Evolutionary conservation across 2,329 filamentous ascomycete species (phyloP).

Genomic region (Colletotrichum plurivorum): DNA sequence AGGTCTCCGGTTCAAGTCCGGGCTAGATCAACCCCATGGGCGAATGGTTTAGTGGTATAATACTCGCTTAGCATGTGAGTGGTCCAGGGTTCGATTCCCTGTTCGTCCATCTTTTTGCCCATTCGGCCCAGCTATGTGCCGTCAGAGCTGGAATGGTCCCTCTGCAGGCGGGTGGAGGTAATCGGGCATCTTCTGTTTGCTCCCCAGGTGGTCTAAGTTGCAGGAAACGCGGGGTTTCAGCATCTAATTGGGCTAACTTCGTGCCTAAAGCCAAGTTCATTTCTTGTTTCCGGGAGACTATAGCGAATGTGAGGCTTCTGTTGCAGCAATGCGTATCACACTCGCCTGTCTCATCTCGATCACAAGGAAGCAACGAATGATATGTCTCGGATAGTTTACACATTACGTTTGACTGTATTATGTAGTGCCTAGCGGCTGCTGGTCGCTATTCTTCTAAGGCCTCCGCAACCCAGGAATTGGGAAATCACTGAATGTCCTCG

Average conservation of each 20-base stretch:
- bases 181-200: neutral
- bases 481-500: constrained; percentile 51
- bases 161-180: neutral
- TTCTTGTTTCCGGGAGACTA: no score
- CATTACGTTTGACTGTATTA: neutral
- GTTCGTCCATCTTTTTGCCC: constrained; percentile 13
- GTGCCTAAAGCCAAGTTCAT: no score
- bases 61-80: constrained; percentile 25
- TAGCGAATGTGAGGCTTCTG: no score
- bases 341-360: no score
- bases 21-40: constrained; percentile 26
- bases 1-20: constrained; percentile 39
- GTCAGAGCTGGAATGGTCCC: neutral
- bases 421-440: neutral
- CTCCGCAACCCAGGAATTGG: no score
- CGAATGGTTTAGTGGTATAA: constrained; percentile 29
- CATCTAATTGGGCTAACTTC: no score
- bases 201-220: no score
- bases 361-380: no score
- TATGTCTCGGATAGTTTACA: neutral
- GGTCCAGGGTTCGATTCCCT: constrained; percentile 29
- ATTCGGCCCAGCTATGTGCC: no score
- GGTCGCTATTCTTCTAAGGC: no score
- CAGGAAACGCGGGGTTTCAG: no score
- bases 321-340: no score